phyloP scores from a whole-genome alignment of 352 stramenopile species.

The Saprolegnia parasitica region DNA sequence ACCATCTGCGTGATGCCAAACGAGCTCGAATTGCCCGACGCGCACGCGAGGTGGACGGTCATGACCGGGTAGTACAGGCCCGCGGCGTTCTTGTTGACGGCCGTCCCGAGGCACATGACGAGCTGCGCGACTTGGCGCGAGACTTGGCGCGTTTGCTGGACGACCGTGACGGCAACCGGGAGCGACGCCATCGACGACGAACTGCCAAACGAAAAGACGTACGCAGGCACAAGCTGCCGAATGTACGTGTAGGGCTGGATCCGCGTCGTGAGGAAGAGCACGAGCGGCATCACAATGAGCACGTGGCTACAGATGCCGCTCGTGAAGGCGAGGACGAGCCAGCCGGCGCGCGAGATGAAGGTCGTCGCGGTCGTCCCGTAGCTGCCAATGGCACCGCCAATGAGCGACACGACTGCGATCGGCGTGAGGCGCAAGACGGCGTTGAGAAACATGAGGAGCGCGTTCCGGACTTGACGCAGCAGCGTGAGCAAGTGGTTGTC shows the following conservation, averaged over 20 bases:
- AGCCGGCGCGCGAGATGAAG: constrained; percentile 40
- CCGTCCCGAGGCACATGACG: constrained; percentile 36
- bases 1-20: background rate
- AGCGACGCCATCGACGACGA: constrained; percentile 71
- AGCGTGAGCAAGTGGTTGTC: constrained; percentile 29
- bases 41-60: too few species aligned
- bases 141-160: constrained; percentile 36
- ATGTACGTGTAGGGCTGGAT: constrained; percentile 72
- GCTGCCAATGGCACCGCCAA: too few species aligned
- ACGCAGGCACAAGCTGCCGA: constrained; percentile 56
- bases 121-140: constrained; percentile 34
- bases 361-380: background rate
- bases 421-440: constrained; percentile 44
- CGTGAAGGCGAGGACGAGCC: constrained; percentile 37
- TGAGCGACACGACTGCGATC: constrained; percentile 28
- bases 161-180: constrained; percentile 55
- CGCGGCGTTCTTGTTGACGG: constrained; percentile 37
- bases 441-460: constrained; percentile 41
- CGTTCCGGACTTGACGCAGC: constrained; percentile 35
- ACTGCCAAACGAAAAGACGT: constrained; percentile 63
- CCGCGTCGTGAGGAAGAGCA: constrained; percentile 50
- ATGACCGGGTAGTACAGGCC: constrained; percentile 31
- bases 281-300: constrained; percentile 49
- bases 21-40: too few species aligned
- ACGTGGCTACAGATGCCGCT: constrained; percentile 54